Evolutionary conservation across 495 filamentous ascomycete genomes (phyloP), one percentile per base, ranked within the genome.

Genomic region (Massariosphaeria phaeospora): DNA sequence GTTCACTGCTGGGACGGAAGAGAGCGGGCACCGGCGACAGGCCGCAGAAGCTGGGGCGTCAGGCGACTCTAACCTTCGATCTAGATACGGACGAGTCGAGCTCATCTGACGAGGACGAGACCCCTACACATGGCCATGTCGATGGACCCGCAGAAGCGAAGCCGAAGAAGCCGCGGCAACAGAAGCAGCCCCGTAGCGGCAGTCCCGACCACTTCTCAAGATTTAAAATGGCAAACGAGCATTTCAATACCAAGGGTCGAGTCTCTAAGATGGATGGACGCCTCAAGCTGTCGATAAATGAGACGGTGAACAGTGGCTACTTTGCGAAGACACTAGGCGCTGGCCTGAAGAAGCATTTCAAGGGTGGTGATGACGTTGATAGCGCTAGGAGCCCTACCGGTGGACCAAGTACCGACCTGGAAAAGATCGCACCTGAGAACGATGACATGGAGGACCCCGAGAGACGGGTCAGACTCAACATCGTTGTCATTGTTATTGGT

Each of bases 401-500:
- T n/a, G 31, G n/a, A 20, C 23, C 34, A 13, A 39, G 36, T 29
- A 27, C 45, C n/a, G 50, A 61, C 6, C 13, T 20, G 5, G 45
- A 61, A 8, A 55, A 58, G 49, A 52, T 45, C 18, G n/a, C 35
- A 1, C 43, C 47, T 1, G 57, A 64, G 18, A 43, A 48, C 8
- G 52, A 56, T n/a, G n/a, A 31, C 1, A 61, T 60, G 61, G 48
- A 64, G 27, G 41, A 60, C 36, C 52, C 48, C 7, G 34, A 36
- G 13, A 38, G 21, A 10, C 65, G 67, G 6, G 80, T 84, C 4
- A 75, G 63, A 25, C 64, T 90, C 18, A 89, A 88, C 63, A 82
- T 90, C 13, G 86, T 89, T 0, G 78, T 90, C 21, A 88, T 88
- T 75, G 85, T 90, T 5, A 86, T 90, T 48, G 86, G 86, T 0